These are phyloP conservation scores for Penicillium glabrum DNA, from an alignment of 2,329 filamentous ascomycete genomes.

Conservation along the genomic window DNA sequence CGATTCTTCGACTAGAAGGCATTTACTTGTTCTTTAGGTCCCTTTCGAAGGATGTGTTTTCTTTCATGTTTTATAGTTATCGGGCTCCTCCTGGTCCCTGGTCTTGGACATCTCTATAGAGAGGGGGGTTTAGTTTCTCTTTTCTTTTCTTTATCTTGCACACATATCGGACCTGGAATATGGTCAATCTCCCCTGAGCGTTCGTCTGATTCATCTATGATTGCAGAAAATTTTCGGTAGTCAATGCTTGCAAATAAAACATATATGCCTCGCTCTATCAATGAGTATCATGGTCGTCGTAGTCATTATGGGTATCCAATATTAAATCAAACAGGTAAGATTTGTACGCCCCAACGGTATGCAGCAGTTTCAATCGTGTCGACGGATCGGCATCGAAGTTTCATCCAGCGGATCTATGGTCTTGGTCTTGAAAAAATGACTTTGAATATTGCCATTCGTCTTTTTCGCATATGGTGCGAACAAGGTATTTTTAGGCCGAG, in stretches of 20 bases:
- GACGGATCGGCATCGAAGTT: constrained; percentile 8
- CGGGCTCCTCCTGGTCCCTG: constrained; percentile 12
- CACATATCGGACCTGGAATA: constrained; percentile 16
- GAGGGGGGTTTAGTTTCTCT: constrained; percentile 9
- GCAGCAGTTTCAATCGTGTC: background rate
- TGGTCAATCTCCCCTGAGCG: constrained; percentile 22
- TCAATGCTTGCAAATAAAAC: constrained; percentile 8
- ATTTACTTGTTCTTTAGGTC: background rate
- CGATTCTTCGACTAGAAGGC: constrained; percentile 80
- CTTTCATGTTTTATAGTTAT: constrained; percentile 25
- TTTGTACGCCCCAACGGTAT: background rate
- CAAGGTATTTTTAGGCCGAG: constrained; percentile 51
- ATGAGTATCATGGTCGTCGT: constrained; percentile 4
- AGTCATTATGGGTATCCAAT: background rate
- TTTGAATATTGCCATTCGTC: constrained; percentile 12
- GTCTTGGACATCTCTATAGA: constrained; percentile 20
- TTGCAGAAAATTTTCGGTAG: constrained; percentile 11
- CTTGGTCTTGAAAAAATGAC: constrained; percentile 3
- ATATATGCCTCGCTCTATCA: constrained; percentile 4
- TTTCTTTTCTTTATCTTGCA: constrained; percentile 11
- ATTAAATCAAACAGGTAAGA: background rate
- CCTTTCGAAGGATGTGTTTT: background rate
- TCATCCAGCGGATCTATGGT: background rate
- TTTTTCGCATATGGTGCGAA: constrained; percentile 30
- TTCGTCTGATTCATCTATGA: constrained; percentile 12